Base-by-base conservation (phyloP, 441 rosid genomes). In the Corymbia calophylla region DNA sequence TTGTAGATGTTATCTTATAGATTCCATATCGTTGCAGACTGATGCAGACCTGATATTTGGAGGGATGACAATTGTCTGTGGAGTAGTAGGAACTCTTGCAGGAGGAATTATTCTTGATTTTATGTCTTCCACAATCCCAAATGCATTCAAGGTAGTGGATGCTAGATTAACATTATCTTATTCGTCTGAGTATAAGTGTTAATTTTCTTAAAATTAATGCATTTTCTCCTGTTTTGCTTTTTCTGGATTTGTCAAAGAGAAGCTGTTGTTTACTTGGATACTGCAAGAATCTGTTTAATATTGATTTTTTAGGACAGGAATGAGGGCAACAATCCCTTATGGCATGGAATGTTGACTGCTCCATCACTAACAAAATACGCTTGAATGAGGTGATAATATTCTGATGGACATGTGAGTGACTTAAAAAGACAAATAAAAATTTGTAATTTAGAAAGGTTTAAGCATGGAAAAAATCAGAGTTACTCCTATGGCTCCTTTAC, bases 21-120 rank as follows among this genome's bases (percentile, higher is more conserved):
- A 12, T 44, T 77, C 54, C 73, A 53, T 48, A 29, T 86, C 56
- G 9, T 62, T 53, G 91, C 95, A 98, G 99, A 94, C 89, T 58
- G 93, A 93, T 90, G 99, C 99, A 66, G 99, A 98, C 92, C 55
- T 95, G 95, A 88, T 96, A 89, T 97, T 98, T 90, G 99, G 99
- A 92, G 99, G 99, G 48, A 90, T 98, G 85, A 97, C 99, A 73
- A 91, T 98, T 90, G 89, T 96, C 49, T 95, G 98, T 86, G 99
- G 99, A 84, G 93, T 98, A 56, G n/a, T 96, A 54, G 99, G 99
- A 88, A 97, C 99, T 25, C 54, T 98, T 91, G 93, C 97, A 0
- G 99, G 99, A 39, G 99, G 99, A 87, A 91, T 88, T 82, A 73
- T 95, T 88, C 97, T 98, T 87, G 99, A 98, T 93, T 93, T 68